These are phyloP conservation scores for Prunus dulcis DNA, from an alignment of 306 rosid species.

Conservation along the genomic window DNA sequence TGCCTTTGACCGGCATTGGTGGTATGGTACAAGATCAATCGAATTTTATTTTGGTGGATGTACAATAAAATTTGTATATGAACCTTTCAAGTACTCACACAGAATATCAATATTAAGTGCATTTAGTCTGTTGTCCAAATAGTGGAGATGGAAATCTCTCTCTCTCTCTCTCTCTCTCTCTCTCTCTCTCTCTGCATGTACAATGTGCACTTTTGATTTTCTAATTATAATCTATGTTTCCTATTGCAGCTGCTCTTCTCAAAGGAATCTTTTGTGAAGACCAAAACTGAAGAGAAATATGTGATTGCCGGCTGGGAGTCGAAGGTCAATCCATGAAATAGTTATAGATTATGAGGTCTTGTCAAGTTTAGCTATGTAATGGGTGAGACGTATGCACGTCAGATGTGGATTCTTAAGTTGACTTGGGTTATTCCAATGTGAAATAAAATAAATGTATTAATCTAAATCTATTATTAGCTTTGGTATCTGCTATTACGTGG, in stretches of 20 bases:
- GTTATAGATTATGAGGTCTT: constrained; percentile 24
- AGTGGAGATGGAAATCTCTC: neutral
- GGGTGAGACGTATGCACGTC: constrained; percentile 20
- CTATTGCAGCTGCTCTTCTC: constrained; percentile 60
- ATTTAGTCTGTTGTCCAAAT: neutral
- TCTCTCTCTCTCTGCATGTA: constrained; percentile 2
- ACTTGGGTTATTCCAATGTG: neutral
- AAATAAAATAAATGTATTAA: constrained; percentile 15
- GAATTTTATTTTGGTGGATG: neutral
- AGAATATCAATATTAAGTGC: neutral
- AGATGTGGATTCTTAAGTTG: constrained; percentile 1
- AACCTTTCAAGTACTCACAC: no score
- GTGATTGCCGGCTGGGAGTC: constrained; percentile 88
- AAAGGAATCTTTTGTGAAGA: constrained; percentile 67
- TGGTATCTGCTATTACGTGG: neutral
- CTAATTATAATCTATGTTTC: constrained; percentile 1
- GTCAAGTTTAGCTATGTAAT: constrained; percentile 19
- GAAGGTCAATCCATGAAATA: constrained; percentile 74
- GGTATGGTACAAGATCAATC: neutral
- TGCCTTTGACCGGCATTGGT: neutral
- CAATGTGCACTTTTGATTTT: constrained; percentile 4
- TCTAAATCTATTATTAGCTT: neutral
- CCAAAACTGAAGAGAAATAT: constrained; percentile 48
- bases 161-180: neutral
- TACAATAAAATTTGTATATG: neutral